Base-by-base conservation (phyloP, 2,329 filamentous ascomycete genomes). In the Xylariaceae sp. region DNA sequence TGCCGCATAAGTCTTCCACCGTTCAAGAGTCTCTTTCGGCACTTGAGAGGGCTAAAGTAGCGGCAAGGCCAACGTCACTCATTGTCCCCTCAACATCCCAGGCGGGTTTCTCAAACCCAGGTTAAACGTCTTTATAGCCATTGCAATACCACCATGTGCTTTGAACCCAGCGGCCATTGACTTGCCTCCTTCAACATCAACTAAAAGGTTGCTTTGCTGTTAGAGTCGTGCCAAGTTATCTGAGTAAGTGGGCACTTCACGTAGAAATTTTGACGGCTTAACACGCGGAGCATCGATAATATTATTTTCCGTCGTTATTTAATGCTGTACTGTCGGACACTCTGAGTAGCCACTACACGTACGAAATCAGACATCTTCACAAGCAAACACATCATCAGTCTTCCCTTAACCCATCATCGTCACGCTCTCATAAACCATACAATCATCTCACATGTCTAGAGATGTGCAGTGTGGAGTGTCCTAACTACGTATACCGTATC, bases 401-500 rank as follows among this genome's bases (percentile, higher is more conserved):
- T 19, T 19, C 19, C 19, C 32, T 34, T 34, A 1, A 37, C 3
- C 35, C 35, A 37, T 11, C 8, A 11, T 11, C 19, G 19, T 19
- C 19, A 19, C 19, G 19, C 19, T 19, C 19, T 19, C 19, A 19
- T 19, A 19, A 19, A 11, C 35, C 8, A 11, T 11, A 11, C 3
- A 1, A 37, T 37, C 3, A 11, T 11, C 27, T 8, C 5, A 30
- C 42, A 26, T 44, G 19, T 12, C 46, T 45, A 57, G 19, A 57
- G 51, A 54, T 54, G 47, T 48, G 55, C 6, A 26, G 26, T 29
- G 19, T 51, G 43, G 30, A 6, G 40, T 48, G 32, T 45, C 34
- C 56, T 58, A 58, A 29, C 56, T 58, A 37, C 8, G 8, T 37
- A 50, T 43, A 44, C 12, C 29, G 9, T 40, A 32, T 57, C 35